These are phyloP conservation scores for Myrmaecium sp. DNA, from an alignment of 2,329 filamentous ascomycete genomes.

Conservation along the genomic window DNA sequence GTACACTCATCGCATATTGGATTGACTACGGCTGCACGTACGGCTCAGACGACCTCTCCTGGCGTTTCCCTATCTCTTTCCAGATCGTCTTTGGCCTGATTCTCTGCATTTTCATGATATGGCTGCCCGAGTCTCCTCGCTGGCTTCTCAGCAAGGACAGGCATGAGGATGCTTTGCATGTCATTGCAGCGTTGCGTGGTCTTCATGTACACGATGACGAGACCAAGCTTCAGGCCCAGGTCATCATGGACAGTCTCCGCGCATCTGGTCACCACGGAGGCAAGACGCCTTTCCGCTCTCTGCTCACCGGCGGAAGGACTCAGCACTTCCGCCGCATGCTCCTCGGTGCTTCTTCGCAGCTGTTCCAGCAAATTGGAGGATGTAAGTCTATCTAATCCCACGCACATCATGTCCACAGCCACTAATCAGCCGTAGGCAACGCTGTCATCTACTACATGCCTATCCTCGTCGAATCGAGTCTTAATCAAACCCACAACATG, in stretches of 20 bases:
- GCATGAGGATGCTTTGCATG: constrained; percentile 28
- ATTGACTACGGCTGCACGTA: constrained; percentile 19
- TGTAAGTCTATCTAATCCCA: no score
- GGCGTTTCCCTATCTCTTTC: constrained; percentile 38
- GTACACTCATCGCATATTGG: constrained; percentile 36
- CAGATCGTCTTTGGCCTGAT: constrained; percentile 33
- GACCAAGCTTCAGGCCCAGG: constrained; percentile 42
- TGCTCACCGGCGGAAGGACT: constrained; percentile 45
- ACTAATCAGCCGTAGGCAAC: constrained; percentile 12
- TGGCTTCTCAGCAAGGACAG: constrained; percentile 41
- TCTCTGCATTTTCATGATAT: constrained; percentile 24
- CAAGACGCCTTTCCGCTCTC: constrained; percentile 30
- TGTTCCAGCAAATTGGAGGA: constrained; percentile 44
- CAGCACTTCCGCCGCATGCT: constrained; percentile 50
- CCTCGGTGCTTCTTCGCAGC: constrained; percentile 39
- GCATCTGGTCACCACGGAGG: constrained; percentile 24
- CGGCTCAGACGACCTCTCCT: constrained; percentile 17
- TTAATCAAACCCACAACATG: constrained; percentile 28
- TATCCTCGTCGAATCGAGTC: constrained; percentile 29
- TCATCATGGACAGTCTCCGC: constrained; percentile 43
- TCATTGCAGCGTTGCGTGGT: constrained; percentile 34
- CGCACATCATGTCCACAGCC: not conserved
- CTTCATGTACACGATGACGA: constrained; percentile 35
- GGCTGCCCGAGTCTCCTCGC: constrained; percentile 41
- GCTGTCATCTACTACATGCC: constrained; percentile 29